These are phyloP conservation scores for Candida yuanshanica DNA, from an alignment of 805 yeast species.

Conservation along the genomic window DNA sequence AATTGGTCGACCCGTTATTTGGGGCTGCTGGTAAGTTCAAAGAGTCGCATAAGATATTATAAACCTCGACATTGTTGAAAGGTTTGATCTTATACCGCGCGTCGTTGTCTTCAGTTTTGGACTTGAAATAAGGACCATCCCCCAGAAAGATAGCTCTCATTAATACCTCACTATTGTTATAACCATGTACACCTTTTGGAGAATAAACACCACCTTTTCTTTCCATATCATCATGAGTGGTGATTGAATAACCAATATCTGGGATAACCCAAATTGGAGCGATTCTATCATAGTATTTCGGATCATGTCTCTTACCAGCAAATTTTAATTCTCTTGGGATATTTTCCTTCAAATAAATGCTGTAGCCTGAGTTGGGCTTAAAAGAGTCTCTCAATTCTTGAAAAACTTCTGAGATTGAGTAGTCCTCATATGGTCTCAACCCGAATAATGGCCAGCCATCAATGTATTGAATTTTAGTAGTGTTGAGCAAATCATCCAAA, in stretches of 20 bases:
- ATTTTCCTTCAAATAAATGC: slow-evolving; percentile 48
- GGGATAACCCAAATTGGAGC: slow-evolving; percentile 89
- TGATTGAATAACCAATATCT: slow-evolving; percentile 69
- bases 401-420: slow-evolving; percentile 39
- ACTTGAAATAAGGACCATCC: slow-evolving; percentile 69
- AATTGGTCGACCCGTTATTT: slow-evolving; percentile 49
- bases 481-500: slow-evolving; percentile 65
- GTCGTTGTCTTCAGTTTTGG: slow-evolving; percentile 10
- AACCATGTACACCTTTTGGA: slow-evolving; percentile 73
- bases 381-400: slow-evolving; percentile 34
- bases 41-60: slow-evolving; percentile 67
- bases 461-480: slow-evolving; percentile 45
- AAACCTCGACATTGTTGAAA: slow-evolving; percentile 67
- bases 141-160: slow-evolving; percentile 84
- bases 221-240: slow-evolving; percentile 54
- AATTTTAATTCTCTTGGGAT: slow-evolving; percentile 35
- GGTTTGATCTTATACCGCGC: slow-evolving; percentile 41
- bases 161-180: slow-evolving; percentile 65
- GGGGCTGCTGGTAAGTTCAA: slow-evolving; percentile 44
- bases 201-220: slow-evolving; percentile 17
- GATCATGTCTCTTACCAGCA: slow-evolving; percentile 16
- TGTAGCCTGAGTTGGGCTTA: slow-evolving; percentile 31
- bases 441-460: slow-evolving; percentile 91
- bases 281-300: slow-evolving; percentile 47
- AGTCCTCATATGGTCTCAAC: slow-evolving; percentile 47